Conservation (phyloP, 164 flowering plant species). For the Echeveria elegans region DNA sequence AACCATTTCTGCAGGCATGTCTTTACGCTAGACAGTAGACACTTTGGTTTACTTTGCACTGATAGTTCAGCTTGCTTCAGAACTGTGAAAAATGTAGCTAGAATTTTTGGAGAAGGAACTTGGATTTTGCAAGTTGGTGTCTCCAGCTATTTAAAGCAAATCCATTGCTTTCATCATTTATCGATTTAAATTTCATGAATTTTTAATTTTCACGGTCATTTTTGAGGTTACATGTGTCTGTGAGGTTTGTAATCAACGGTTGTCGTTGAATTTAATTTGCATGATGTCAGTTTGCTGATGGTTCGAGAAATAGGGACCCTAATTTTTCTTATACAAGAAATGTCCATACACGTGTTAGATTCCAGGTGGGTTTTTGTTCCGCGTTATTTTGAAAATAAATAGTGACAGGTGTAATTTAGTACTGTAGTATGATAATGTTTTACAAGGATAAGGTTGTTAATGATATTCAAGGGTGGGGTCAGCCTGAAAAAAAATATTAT, state of each 20-base stretch:
- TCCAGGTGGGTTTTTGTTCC: background rate
- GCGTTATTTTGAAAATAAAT: too few species aligned
- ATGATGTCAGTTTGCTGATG: slow-evolving; percentile 2
- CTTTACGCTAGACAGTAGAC: too few species aligned
- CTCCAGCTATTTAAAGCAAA: background rate
- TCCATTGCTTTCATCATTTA: background rate
- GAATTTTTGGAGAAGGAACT: background rate
- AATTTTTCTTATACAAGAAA: background rate
- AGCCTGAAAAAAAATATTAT: too few species aligned
- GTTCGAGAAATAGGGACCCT: background rate
- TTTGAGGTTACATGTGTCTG: too few species aligned
- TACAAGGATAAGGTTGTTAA: background rate
- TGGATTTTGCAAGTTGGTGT: background rate
- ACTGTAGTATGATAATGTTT: slow-evolving; percentile 1
- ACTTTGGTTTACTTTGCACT: too few species aligned
- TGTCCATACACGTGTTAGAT: background rate
- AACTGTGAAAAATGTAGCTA: background rate
- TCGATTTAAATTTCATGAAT: background rate
- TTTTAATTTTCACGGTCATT: background rate
- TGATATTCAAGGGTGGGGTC: too few species aligned
- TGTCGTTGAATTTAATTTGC: background rate
- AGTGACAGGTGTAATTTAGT: background rate
- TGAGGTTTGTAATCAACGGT: too few species aligned
- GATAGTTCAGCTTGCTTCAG: background rate
- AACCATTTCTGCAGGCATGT: slow-evolving; percentile 2